Base-by-base conservation (phyloP, 768 basidiomycete species). In the Lepiota subincarnata region DNA sequence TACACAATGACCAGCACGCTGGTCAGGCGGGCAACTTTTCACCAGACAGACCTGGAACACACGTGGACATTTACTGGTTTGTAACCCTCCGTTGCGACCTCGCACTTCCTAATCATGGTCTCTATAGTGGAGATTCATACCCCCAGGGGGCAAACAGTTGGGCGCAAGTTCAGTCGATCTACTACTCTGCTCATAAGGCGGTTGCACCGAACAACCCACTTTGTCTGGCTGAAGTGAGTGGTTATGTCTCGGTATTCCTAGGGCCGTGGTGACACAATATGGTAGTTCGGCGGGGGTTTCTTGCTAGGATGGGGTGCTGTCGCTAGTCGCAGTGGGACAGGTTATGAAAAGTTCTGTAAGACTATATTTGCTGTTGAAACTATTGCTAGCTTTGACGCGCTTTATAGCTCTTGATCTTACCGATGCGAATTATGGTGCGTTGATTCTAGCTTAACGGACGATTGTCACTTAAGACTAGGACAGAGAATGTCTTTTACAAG, bases 401-500 rank as follows among this genome's bases (percentile, higher is more conserved):
- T 28, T 52, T 47, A 48, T 37, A 74, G 73, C 71, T 12, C 64
- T 61, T 43, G 72, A 73, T 41, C 62, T 77, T 20, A 76, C 75
- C 4, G 68, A 75, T 55, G 73, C 74, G 7, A 68, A 66, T 19
- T 80, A 62, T 55, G 77, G 77, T 76, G 58, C 14, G 64, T 40
- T 5, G n/a, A 34, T 24, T 31, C 44, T 40, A 39, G 28, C 11
- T 2, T 12, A 11, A 50, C 7, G 1, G 19, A 24, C 37, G n/a
- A 24, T 20, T 41, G 40, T 28, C 44, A 55, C 44, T 48, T 58
- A 24, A 35, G n/a, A 36, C 31, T 31, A n/a, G 36, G 20, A 13
- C 40, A 79, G 77, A 80, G 59, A 73, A 75, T 50, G 66, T 80
- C 1, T 80, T 80, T 55, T 79, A 79, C 62, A 79, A 79, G 60